Conservation (phyloP, 106 monocot genomes). For the Dioscorea zingiberensis region DNA sequence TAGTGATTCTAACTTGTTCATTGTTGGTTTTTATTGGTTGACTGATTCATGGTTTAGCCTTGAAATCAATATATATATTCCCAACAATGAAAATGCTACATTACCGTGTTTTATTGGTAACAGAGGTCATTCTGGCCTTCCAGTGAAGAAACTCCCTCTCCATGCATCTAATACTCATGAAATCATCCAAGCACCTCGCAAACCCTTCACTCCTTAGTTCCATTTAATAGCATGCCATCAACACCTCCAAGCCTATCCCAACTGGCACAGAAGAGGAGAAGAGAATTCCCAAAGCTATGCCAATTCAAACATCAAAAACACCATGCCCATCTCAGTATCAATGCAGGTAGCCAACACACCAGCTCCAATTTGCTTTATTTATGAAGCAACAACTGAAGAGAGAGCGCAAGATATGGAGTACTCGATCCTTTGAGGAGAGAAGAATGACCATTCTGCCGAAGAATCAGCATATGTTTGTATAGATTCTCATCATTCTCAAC, state of each 20-base stretch:
- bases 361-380: conserved; percentile 10
- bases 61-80: too few relatives aligned
- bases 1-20: too few relatives aligned
- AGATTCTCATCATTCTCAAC: too few relatives aligned
- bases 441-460: conserved; percentile 16
- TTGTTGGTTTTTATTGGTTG: too few relatives aligned
- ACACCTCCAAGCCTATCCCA: not conserved
- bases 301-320: conserved; percentile 19
- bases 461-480: not conserved
- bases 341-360: conserved; percentile 46
- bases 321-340: conserved; percentile 17
- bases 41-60: too few relatives aligned
- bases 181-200: conserved; percentile 13
- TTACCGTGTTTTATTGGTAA: too few relatives aligned
- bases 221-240: not conserved
- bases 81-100: too few relatives aligned
- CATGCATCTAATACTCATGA: conserved; percentile 11
- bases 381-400: conserved; percentile 1
- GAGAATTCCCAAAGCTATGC: conserved; percentile 8
- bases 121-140: conserved; percentile 31
- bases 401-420: conserved; percentile 23
- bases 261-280: conserved; percentile 7
- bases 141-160: conserved; percentile 21
- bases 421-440: conserved; percentile 55
- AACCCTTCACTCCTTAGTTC: conserved; percentile 26